Base-by-base conservation (phyloP, 257 asterid genomes). In the Solanum sparsipilum region DNA sequence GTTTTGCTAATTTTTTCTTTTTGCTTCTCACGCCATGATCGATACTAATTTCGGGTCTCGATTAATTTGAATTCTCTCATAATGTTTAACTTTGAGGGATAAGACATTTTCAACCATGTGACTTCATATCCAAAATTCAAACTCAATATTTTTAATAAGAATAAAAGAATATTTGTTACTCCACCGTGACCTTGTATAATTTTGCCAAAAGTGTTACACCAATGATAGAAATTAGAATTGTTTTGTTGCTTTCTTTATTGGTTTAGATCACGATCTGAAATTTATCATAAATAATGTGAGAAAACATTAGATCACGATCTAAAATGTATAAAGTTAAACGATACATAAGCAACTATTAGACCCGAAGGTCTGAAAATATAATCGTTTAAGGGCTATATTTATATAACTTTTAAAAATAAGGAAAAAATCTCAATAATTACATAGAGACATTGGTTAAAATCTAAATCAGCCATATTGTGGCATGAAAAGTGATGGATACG, bases 31-130 rank as follows among this genome's bases (percentile, higher is more conserved):
- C 10, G 9, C 13, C 0, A n/a, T n/a, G 16, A n/a, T 65, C 1
- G 0, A n/a, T 6, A 5, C 3, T 1, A 10, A 65, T 10, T 11
- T n/a, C 10, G 32, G 4, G 7, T 4, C 4, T n/a, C 32, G 7
- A n/a, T 5, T 65, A n/a, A 65, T 65, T n/a, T n/a, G 4, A 11
- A n/a, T 23, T 60, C 13, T 4, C 6, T 60, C 13, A 4, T 21
- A 60, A 23, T 21, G 6, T 9, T 23, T 23, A 4, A 23, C 70
- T 58, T 58, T 58, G 67, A 58, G 27, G 25, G 11, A 20, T 58
- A 58, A 20, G 1, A 7, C 5, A 21, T 20, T 56, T 56, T 56
- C 3, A 58, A 58, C 9, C 10, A 58, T 18, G 5, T 58, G 67
- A 58, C 67, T 20, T 21, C 1, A 0, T 21, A 20, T 8, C 2